These are phyloP conservation scores for Colletotrichum horii DNA, from an alignment of 2,329 filamentous ascomycete genomes.

Conservation along the genomic window DNA sequence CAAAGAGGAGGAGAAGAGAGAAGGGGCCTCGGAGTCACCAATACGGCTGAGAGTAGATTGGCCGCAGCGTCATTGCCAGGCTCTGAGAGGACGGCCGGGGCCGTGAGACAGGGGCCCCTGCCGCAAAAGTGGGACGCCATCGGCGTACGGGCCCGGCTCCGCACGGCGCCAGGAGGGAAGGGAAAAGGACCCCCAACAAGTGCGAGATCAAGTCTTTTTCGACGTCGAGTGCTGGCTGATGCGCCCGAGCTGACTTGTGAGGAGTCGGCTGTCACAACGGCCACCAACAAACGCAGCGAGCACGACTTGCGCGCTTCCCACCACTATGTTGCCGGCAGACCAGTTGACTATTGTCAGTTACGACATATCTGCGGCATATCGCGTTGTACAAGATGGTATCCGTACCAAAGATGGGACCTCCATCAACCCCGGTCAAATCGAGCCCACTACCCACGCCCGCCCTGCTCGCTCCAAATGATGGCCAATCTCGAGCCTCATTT, in stretches of 20 bases:
- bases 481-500: neutral
- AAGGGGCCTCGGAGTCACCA: neutral
- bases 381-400: conserved; percentile 9
- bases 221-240: neutral
- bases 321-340: neutral
- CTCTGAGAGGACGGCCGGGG: neutral
- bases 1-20: neutral
- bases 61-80: neutral
- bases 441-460: neutral
- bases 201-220: conserved; percentile 14
- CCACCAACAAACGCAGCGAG: neutral
- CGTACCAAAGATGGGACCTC: neutral
- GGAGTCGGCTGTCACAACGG: neutral
- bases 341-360: neutral
- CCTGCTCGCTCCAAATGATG: neutral
- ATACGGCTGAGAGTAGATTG: neutral
- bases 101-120: neutral
- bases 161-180: neutral
- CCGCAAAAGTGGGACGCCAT: neutral
- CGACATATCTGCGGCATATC: neutral
- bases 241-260: neutral
- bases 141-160: neutral
- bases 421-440: neutral
- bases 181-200: neutral
- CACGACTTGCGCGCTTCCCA: neutral